Base-by-base conservation (phyloP, 208 protist genomes). In the Trypanosoma caninum region DNA sequence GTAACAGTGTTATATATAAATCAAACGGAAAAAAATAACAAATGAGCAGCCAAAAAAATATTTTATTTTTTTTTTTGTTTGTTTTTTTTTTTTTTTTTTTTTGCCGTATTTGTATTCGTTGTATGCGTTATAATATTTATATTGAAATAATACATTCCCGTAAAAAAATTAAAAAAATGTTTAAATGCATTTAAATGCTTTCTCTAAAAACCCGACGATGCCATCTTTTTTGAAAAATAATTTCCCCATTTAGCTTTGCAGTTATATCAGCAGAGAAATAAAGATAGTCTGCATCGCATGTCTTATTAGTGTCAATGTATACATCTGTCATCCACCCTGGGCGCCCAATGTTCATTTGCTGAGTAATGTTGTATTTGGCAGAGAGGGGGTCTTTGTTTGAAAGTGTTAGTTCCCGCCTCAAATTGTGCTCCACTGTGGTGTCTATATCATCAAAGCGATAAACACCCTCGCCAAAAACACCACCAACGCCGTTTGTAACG, bases 391-490 rank as follows among this genome's bases (percentile, higher is more conserved):
- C 76, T 45, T 56, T 65, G 57, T 87, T 87, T 64, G 72, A 59
- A 33, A 84, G 69, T 7, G 59, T 69, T 31, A 87, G 71, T 66
- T 87, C 76, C 4, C 76, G 80, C 18, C 50, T 56, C 40, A 84
- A 68, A 46, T 78, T 87, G 63, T 87, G 76, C 66, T 87, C 74
- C n/a, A 87, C 63, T 10, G 70, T 79, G 13, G 76, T 83, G 71
- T 79, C 70, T 27, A 81, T 84, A 41, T 83, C 76, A 31, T 87
- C 80, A 37, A 87, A 76, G 41, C 73, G 74, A 53, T 77, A 78
- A 41, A 81, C 66, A 45, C 76, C 80, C 35, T 87, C 76, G 35
- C 74, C 76, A 57, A 87, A 87, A n/a, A 87, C 69, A 30, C 80
- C 76, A 40, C 80, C 80, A 3, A 83, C 74, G 41, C 65, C 67